Percentiles rank a stretch among this genome's conserved stretches.
phyloP scores from a whole-genome alignment of 768 basidiomycete genomes.

The Rhodotorula diobovata region DNA sequence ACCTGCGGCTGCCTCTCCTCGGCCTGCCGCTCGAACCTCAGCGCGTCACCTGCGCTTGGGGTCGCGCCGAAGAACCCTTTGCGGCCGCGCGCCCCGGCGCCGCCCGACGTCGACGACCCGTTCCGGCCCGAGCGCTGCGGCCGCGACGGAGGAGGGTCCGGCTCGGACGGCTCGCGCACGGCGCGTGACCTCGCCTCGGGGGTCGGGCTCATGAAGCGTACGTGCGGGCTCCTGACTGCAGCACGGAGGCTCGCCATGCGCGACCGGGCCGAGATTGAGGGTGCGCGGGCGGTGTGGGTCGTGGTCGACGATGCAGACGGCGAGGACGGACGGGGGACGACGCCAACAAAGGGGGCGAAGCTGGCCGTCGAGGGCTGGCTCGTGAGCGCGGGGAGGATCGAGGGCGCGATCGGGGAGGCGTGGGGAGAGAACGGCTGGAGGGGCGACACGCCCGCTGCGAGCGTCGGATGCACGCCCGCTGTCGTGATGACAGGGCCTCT shows the following conservation, averaged over 20 bases:
- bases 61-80: neutral
- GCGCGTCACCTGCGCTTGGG: neutral
- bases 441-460: neutral
- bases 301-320: neutral
- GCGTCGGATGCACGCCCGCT: neutral
- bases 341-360: too few species aligned
- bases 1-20: neutral
- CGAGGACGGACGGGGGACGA: neutral
- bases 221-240: slow-evolving; percentile 14
- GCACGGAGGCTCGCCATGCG: slow-evolving; percentile 10
- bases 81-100: neutral
- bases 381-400: neutral
- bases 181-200: neutral
- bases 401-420: neutral
- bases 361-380: neutral
- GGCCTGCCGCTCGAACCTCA: neutral
- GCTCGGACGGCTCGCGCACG: too few species aligned
- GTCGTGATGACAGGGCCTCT: neutral
- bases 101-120: too few species aligned
- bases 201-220: slow-evolving; percentile 18
- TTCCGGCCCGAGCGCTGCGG: too few species aligned
- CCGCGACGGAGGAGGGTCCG: too few species aligned
- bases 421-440: neutral
- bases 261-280: neutral
- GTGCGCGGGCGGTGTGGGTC: neutral